A percentile compares a stretch with the other conserved stretches of the same genome.
Evolutionary conservation across 495 filamentous ascomycete species (phyloP).

Genomic region (Cladorrhinum samala): DNA sequence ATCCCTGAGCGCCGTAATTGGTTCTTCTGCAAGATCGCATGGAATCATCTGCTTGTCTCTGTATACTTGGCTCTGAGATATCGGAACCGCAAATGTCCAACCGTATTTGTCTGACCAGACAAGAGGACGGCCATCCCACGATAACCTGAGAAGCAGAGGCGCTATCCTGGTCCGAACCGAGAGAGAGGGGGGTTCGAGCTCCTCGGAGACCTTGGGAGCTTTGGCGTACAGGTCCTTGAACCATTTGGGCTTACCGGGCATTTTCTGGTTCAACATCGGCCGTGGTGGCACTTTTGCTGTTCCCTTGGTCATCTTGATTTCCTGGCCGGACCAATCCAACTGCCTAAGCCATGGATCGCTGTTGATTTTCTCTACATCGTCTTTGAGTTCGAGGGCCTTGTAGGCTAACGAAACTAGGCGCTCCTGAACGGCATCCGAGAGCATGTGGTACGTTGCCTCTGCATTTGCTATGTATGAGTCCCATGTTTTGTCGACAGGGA

Average conservation of each 20-base stretch:
- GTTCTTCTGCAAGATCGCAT: conserved; percentile 74
- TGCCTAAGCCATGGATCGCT: conserved; percentile 87
- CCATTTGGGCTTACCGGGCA: conserved; percentile 91
- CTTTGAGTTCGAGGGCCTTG: conserved; percentile 68
- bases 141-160: conserved; percentile 73
- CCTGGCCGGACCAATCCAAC: conserved; percentile 92
- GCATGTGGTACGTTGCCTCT: conserved; percentile 73
- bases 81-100: conserved; percentile 81
- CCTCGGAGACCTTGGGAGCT: no score
- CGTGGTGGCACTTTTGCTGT: conserved; percentile 76
- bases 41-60: conserved; percentile 60
- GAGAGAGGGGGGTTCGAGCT: no score
- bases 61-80: conserved; percentile 57
- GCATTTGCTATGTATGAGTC: conserved; percentile 71
- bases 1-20: conserved; percentile 54
- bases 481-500: conserved; percentile 87
- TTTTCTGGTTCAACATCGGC: conserved; percentile 79
- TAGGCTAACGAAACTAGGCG: conserved; percentile 66
- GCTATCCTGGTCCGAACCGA: conserved; percentile 84
- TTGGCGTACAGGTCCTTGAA: conserved; percentile 95
- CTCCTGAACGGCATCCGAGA: conserved; percentile 68
- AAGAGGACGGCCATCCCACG: conserved; percentile 85
- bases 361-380: conserved; percentile 55
- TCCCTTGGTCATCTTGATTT: conserved; percentile 82
- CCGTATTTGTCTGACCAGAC: conserved; percentile 90